Evolutionary conservation across 352 stramenopile genomes (phyloP).

Genomic region (Globisporangium canariense): DNA sequence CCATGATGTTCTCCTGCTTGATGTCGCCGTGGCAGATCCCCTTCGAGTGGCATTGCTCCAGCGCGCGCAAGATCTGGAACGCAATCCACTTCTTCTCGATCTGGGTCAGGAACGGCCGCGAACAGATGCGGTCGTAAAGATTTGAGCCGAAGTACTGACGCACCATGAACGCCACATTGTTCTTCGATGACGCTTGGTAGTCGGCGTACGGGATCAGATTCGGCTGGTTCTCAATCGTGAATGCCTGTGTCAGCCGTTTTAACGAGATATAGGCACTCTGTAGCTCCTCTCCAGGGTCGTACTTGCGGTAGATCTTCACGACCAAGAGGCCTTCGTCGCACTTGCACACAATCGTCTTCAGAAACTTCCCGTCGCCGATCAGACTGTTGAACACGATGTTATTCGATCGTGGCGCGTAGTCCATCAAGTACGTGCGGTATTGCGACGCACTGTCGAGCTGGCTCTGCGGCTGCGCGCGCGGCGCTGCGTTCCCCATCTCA

Average conservation of each 20-base stretch:
- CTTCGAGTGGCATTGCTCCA: constrained; percentile 92
- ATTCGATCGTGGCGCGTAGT: constrained; percentile 79
- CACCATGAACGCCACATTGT: constrained; percentile 91
- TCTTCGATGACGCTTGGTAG: constrained; percentile 74
- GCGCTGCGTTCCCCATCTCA: constrained; percentile 79
- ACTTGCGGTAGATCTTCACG: constrained; percentile 89
- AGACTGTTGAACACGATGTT: constrained; percentile 85
- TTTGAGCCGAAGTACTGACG: constrained; percentile 96
- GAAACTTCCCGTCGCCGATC: constrained; percentile 88
- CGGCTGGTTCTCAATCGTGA: constrained; percentile 66
- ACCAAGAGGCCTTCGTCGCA: constrained; percentile 81
- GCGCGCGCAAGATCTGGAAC: constrained; percentile 94
- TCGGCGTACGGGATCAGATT: constrained; percentile 85
- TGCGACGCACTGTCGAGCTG: constrained; percentile 82
- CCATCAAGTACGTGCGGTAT: constrained; percentile 86
- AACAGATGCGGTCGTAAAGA: constrained; percentile 95
- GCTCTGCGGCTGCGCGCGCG: constrained; percentile 70
- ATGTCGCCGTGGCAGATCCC: constrained; percentile 97
- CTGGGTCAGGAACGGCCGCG: constrained; percentile 92
- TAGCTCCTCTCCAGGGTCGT: constrained; percentile 69
- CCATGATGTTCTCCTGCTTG: constrained; percentile 97
- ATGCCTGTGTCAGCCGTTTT: constrained; percentile 44
- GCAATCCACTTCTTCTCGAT: constrained; percentile 98
- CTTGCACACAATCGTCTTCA: constrained; percentile 88
- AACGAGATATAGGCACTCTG: constrained; percentile 52